These are phyloP conservation scores for Annona cherimola DNA, from an alignment of 164 flowering plant species.

Conservation along the genomic window DNA sequence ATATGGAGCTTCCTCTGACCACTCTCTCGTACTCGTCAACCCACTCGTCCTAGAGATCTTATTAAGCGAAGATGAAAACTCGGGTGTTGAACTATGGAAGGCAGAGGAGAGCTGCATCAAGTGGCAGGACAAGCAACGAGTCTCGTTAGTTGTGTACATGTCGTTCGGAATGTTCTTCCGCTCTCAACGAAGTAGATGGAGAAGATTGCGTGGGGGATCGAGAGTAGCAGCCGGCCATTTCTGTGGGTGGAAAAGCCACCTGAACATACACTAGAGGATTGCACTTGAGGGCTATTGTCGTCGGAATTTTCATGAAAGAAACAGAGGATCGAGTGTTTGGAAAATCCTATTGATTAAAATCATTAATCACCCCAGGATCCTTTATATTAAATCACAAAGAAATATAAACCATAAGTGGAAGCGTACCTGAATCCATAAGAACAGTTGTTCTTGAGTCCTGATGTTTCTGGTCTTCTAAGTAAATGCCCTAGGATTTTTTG, in stretches of 20 bases:
- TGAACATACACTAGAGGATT: conserved; percentile 15
- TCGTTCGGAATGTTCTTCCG: conserved; percentile 50
- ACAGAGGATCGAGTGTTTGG: conserved; percentile 39
- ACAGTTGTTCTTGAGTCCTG: too few relatives aligned
- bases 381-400: too few relatives aligned
- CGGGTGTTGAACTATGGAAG: conserved; percentile 25
- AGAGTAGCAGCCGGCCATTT: conserved; percentile 34
- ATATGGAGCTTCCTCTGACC: too few relatives aligned
- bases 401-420: too few relatives aligned
- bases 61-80: neutral
- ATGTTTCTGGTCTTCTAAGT: too few relatives aligned
- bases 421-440: too few relatives aligned
- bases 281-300: conserved; percentile 17
- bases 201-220: conserved; percentile 52
- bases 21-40: conserved; percentile 49
- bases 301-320: conserved; percentile 36
- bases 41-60: conserved; percentile 39
- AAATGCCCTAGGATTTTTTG: too few relatives aligned
- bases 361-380: too few relatives aligned
- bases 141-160: conserved; percentile 48
- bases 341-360: too few relatives aligned
- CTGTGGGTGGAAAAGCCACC: conserved; percentile 47
- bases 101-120: conserved; percentile 34
- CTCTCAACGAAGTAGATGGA: conserved; percentile 41
- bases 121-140: conserved; percentile 46